Evolutionary conservation across 805 yeast genomes (phyloP), one percentile per base, ranked within the genome.

Genomic region (Teunomyces tritomae): DNA sequence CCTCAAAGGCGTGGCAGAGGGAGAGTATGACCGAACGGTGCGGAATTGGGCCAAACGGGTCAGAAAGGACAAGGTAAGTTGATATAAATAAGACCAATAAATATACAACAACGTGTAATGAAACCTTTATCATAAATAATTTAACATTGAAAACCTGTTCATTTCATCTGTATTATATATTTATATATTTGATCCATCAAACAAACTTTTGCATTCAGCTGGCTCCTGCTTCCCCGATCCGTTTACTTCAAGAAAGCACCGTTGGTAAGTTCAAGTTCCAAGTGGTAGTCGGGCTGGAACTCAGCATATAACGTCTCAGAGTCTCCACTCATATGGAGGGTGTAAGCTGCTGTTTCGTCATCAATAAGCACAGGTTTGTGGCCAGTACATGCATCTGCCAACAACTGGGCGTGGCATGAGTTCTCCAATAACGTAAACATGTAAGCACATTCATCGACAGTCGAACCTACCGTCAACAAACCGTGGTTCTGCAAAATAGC

Each of bases 361-460:
- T 49, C 26, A n/a, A 84, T 74, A 32, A 78, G 29, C 35, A 64
- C 73, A 72, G 59, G 65, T 58, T 53, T 55, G 57, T 49, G 77
- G 63, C 59, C 77, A 67, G 51, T 72, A 26, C 79, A 78, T 3
- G 87, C 66, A 27, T 85, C 89, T 3, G 78, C 86, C 49, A 78
- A 62, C 58, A 85, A 63, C 64, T 85, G 91, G n/a, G 77, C 77
- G 58, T 83, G 77, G 60, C 91, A 85, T 8, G 77, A 59, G 55
- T 78, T 74, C 60, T 85, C 91, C 80, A 84, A 73, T 44, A 82
- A 62, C 1, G 82, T 73, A 65, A 78, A 85, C 48, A 83, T 61
- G 59, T 78, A 80, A 2, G 89, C 89, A 8, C 91, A 90, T 65
- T 84, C 90, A 57, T 84, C 90, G 9, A 85, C 83, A 5, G 88